These are phyloP conservation scores for Silene uniflora DNA, from an alignment of 148 eudicot species.

Conservation along the genomic window DNA sequence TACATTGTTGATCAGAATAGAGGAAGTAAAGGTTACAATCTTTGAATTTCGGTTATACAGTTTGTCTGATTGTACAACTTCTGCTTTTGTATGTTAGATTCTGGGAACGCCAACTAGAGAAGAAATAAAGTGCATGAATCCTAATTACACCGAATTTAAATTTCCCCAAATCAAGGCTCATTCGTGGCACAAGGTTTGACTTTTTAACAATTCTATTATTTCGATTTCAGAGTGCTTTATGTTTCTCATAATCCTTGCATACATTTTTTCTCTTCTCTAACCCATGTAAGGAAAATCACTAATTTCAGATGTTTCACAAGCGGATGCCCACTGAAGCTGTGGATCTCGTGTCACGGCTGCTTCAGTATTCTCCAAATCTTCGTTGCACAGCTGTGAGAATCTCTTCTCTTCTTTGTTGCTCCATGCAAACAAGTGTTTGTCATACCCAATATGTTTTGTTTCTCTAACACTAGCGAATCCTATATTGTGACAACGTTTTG, in stretches of 20 bases:
- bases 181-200: constrained; percentile 93
- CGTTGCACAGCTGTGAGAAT: constrained; percentile 78
- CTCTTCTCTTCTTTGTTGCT: constrained; percentile 5
- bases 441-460: too few relatives aligned
- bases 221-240: neutral
- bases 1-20: too few relatives aligned
- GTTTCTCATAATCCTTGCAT: neutral
- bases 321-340: constrained; percentile 81
- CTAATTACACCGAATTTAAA: constrained; percentile 75
- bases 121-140: constrained; percentile 93
- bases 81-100: constrained; percentile 36
- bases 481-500: too few relatives aligned
- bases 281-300: neutral
- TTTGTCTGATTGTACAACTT: constrained; percentile 1
- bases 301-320: constrained; percentile 68
- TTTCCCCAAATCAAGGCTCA: constrained; percentile 98
- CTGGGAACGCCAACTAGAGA: constrained; percentile 91
- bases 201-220: neutral
- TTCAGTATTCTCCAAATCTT: constrained; percentile 79
- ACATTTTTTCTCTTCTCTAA: neutral
- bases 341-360: constrained; percentile 83
- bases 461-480: too few relatives aligned
- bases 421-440: neutral
- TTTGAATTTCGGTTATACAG: neutral
- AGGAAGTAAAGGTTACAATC: neutral